These are phyloP conservation scores for Anisogramma anomala DNA, from an alignment of 2,329 filamentous ascomycete genomes.

Conservation along the genomic window DNA sequence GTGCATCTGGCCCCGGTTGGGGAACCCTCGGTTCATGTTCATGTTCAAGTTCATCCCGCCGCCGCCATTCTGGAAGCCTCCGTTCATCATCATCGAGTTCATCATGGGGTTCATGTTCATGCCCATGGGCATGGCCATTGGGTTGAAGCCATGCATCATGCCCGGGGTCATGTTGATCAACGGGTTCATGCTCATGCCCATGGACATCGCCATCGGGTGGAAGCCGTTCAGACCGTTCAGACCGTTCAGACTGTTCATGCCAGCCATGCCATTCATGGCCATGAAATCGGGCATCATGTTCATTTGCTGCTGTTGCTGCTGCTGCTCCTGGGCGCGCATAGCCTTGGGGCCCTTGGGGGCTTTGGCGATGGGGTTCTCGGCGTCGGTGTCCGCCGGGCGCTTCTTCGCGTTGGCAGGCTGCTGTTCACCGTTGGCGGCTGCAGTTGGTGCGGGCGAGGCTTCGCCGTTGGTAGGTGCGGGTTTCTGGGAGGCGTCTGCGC, in stretches of 20 bases:
- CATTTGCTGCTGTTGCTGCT: constrained; percentile 25
- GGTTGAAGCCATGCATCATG: constrained; percentile 25
- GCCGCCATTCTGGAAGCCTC: constrained; percentile 23
- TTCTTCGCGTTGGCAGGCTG: constrained; percentile 49
- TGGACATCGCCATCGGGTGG: constrained; percentile 25
- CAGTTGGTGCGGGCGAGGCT: constrained; percentile 19
- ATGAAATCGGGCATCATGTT: constrained; percentile 19
- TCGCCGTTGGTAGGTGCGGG: constrained; percentile 19
- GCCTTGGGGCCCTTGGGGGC: constrained; percentile 55
- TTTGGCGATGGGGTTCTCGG: constrained; percentile 54
- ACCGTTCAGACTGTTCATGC: constrained; percentile 28
- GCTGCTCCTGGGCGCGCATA: constrained; percentile 41
- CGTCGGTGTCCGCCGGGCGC: constrained; percentile 63
- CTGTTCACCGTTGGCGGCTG: constrained; percentile 16
- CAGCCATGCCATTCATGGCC: constrained; percentile 22
- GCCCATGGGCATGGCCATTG: constrained; percentile 19
- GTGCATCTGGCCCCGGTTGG: constrained; percentile 22
- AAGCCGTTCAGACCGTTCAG: constrained; percentile 33
- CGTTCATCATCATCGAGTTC: constrained; percentile 22
- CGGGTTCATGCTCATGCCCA: constrained; percentile 23
- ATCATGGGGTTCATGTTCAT: constrained; percentile 30
- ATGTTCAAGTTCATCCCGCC: too few species aligned
- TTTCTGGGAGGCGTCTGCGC: constrained; percentile 20
- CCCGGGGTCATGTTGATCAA: constrained; percentile 25
- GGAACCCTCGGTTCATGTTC: constrained; percentile 20